A percentile compares a stretch with the other conserved stretches of the same genome.
These are phyloP conservation scores for Xylariaceae sp. DNA, from an alignment of 2,329 filamentous ascomycete species.

Conservation along the genomic window DNA sequence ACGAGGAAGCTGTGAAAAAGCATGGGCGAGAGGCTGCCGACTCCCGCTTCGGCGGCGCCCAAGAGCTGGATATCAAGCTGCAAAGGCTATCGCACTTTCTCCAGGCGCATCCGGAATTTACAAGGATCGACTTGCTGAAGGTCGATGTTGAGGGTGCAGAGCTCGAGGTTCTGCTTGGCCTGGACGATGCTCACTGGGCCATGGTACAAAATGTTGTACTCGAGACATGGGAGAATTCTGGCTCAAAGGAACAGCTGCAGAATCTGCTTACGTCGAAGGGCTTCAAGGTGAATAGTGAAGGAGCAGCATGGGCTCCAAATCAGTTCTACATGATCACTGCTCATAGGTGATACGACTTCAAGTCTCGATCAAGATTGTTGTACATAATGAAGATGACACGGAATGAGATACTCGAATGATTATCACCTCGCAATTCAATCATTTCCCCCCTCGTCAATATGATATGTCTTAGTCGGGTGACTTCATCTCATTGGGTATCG, in stretches of 20 bases:
- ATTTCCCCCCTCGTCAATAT: too few relatives aligned
- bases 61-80: slow-evolving; percentile 3
- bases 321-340: too few relatives aligned
- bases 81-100: slow-evolving; percentile 6
- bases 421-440: too few relatives aligned
- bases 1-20: neutral
- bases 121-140: slow-evolving; percentile 7
- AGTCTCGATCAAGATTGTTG: too few relatives aligned
- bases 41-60: slow-evolving; percentile 1
- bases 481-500: too few relatives aligned
- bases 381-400: too few relatives aligned
- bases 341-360: too few relatives aligned
- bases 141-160: slow-evolving; percentile 9
- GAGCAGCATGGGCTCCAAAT: too few relatives aligned
- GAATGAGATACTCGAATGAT: too few relatives aligned
- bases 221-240: slow-evolving; percentile 6
- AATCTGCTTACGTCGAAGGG: slow-evolving; percentile 4
- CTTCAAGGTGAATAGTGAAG: slow-evolving; percentile 3
- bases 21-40: neutral
- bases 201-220: slow-evolving; percentile 7
- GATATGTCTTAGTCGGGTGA: too few relatives aligned
- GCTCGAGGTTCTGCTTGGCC: slow-evolving; percentile 7
- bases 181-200: slow-evolving; percentile 6
- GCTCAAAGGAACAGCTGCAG: slow-evolving; percentile 1
- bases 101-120: neutral